phyloP scores from a whole-genome alignment of 129 eudicot genomes.

The Rutidosis leptorrhynchoides region DNA sequence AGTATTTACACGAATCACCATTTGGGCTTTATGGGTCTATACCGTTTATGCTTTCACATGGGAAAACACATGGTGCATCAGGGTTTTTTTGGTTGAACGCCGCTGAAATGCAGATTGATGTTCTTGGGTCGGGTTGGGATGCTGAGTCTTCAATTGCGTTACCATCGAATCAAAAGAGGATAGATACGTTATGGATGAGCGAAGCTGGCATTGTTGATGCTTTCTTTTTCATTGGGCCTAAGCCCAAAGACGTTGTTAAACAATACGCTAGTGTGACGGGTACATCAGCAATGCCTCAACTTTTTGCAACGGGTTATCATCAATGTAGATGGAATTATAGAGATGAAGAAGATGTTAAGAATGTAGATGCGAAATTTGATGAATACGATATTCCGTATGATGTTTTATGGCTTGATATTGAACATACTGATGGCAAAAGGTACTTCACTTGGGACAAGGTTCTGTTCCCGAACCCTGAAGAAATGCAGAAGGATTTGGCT shows the following conservation, averaged over 20 bases:
- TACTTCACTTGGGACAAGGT: conserved; percentile 89
- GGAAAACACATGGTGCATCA: conserved; percentile 54
- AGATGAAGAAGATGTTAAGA: conserved; percentile 87
- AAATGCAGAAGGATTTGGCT: conserved; percentile 88
- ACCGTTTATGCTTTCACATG: conserved; percentile 91
- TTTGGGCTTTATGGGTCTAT: conserved; percentile 90
- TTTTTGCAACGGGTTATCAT: conserved; percentile 87
- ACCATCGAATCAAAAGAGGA: conserved; percentile 63
- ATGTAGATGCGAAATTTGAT: conserved; percentile 83
- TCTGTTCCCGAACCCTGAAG: conserved; percentile 90
- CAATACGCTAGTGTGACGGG: conserved; percentile 88
- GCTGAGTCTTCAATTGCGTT: conserved; percentile 44
- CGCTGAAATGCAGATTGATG: conserved; percentile 99
- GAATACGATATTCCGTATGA: conserved; percentile 93
- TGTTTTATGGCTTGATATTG: conserved; percentile 98
- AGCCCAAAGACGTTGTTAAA: conserved; percentile 86
- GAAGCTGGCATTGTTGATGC: conserved; percentile 93
- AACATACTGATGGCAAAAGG: conserved; percentile 88
- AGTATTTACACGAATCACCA: conserved; percentile 80
- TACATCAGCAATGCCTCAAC: conserved; percentile 79
- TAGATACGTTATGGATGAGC: conserved; percentile 94
- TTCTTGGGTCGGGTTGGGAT: conserved; percentile 87
- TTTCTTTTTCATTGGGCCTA: conserved; percentile 88
- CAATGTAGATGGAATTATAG: conserved; percentile 98
- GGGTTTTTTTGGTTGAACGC: conserved; percentile 99